These are phyloP conservation scores for Colletotrichum cuscutae DNA, from an alignment of 2,329 filamentous ascomycete genomes.

Conservation along the genomic window DNA sequence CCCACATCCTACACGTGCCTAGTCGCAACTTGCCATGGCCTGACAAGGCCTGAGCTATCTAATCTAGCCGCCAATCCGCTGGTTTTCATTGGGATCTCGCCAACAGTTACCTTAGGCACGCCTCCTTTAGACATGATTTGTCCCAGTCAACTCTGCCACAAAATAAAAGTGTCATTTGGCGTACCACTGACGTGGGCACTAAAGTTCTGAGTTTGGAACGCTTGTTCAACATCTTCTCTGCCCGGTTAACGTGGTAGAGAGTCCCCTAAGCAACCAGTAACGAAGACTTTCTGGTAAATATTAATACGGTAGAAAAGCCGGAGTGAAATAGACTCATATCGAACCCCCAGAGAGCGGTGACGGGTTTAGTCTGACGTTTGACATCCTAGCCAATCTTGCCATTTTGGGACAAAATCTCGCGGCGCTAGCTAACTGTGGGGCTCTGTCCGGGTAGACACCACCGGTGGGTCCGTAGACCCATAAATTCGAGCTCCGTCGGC, in stretches of 20 bases:
- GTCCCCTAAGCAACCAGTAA: background rate
- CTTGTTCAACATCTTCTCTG: background rate
- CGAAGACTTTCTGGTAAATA: no score
- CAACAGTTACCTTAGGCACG: no score
- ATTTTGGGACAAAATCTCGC: constrained; percentile 11
- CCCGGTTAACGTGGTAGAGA: background rate
- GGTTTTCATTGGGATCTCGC: background rate
- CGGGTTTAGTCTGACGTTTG: background rate
- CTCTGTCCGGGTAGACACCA: background rate
- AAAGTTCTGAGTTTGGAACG: background rate
- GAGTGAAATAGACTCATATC: background rate
- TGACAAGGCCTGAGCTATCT: background rate
- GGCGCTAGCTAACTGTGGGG: background rate
- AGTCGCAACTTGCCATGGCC: background rate
- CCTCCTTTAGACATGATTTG: background rate
- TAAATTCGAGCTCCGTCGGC: background rate
- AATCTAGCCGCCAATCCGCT: background rate
- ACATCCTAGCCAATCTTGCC: background rate
- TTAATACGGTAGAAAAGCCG: background rate
- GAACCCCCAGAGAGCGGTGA: background rate
- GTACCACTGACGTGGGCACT: no score
- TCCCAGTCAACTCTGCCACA: background rate
- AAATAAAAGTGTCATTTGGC: background rate
- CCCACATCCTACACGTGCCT: background rate
- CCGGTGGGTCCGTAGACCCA: background rate